Evolutionary conservation across 2,329 filamentous ascomycete genomes (phyloP), one percentile per base, ranked within the genome.

Genomic region (Alternaria ventricosa): DNA sequence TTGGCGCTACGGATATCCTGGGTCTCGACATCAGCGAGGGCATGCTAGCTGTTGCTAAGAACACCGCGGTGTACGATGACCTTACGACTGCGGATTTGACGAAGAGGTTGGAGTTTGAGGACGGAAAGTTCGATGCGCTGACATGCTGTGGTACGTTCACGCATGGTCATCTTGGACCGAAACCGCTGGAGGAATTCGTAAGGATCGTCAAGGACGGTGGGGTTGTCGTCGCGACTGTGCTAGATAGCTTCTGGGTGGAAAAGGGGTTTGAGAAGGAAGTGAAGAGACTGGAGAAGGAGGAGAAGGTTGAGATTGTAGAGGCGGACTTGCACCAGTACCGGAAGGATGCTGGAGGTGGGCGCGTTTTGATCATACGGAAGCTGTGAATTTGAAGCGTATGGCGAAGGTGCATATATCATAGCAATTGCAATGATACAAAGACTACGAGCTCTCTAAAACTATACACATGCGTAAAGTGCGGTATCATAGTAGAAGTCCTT

Each of bases 131-230:
- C 66, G 85, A 87, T 55, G 81, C 83, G 5, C 80, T 87, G 18
- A 81, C 82, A 1, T 88, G 86, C 75, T 82, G 84, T 23, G 86
- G 86, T 25, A 87, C 85, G 3, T 82, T 88, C 64, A 88, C 87
- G 0, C 80, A 83, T 57, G 85, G 84, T 11, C 86, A 88, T 65
- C 83, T 88, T 36, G 86, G 86, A 1, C 85, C 86, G 0, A 73
- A 77, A 46, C 76, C 75, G 3, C 68, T 88, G 44, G 72, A 78
- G 22, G 86, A 88, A 69, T 83, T 88, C 53, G 78, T 85, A 23
- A 78, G 86, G 10, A 71, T 88, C 4, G 77, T 82, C 28, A 85
- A 83, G 74, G 78, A 68, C 11, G 79, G 78, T 5, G 86, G 86
- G 1, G 69, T 85, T 36, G 72, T 87, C 23, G 83, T 86, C 33